These are phyloP conservation scores for Aspergillus sp. DNA, from an alignment of 2,329 filamentous ascomycete species.

Conservation along the genomic window DNA sequence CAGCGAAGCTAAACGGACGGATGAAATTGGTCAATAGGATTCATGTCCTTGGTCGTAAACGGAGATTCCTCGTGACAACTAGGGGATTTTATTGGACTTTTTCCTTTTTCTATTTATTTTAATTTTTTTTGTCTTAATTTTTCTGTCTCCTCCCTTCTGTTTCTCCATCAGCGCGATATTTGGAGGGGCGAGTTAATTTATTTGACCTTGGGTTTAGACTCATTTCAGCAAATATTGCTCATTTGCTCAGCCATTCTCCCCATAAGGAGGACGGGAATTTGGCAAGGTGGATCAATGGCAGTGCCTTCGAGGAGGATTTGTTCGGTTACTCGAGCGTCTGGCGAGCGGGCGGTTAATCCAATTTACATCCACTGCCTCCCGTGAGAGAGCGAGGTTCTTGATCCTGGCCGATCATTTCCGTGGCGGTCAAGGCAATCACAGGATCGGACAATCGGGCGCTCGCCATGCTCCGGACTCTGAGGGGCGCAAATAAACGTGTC, in stretches of 20 bases:
- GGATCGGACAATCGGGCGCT: slow-evolving; percentile 9
- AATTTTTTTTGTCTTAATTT: too few relatives aligned
- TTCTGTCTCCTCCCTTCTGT: too few relatives aligned
- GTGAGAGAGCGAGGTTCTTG: slow-evolving; percentile 17
- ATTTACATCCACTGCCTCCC: neutral
- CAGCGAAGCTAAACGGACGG: neutral
- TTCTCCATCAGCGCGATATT: neutral
- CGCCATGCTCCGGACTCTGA: slow-evolving; percentile 5
- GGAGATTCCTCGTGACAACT: neutral
- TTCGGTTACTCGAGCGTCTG: neutral
- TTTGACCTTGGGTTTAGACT: neutral
- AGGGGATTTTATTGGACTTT: too few relatives aligned
- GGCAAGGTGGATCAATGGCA: slow-evolving; percentile 1
- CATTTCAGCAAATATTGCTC: neutral
- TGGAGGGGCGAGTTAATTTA: slow-evolving; percentile 5
- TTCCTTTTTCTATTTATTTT: too few relatives aligned
- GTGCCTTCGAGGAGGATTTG: neutral
- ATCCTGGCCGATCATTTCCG: slow-evolving; percentile 25
- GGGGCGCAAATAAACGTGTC: slow-evolving; percentile 19
- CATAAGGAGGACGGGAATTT: neutral
- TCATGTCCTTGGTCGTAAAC: neutral
- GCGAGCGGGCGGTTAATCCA: neutral
- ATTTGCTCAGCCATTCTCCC: neutral
- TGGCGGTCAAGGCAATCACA: slow-evolving; percentile 18
- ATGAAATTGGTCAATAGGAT: slow-evolving; percentile 4